phyloP scores from a whole-genome alignment of 805 yeast species.

The Torulaspora maleeae region DNA sequence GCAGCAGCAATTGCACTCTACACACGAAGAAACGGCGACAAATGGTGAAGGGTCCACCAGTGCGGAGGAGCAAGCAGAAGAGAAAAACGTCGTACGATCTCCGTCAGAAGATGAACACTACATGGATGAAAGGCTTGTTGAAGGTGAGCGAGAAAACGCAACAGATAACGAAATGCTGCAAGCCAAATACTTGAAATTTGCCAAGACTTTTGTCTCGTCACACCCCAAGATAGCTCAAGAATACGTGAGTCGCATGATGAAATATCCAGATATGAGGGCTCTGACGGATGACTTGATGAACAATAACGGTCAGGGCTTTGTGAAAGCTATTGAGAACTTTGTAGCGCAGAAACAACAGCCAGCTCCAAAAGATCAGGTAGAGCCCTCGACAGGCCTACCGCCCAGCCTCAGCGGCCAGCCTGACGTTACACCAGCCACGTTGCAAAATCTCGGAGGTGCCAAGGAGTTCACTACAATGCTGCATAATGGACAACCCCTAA shows the following conservation, averaged over 20 bases:
- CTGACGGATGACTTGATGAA: conserved; percentile 77
- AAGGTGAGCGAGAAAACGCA: not conserved
- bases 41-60: not conserved
- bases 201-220: conserved; percentile 32
- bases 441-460: conserved; percentile 21
- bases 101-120: not conserved
- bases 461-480: conserved; percentile 29
- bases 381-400: not conserved
- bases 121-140: not conserved
- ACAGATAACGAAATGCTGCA: conserved; percentile 19
- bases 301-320: conserved; percentile 65
- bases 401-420: conserved; percentile 1
- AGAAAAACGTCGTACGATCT: conserved; percentile 6
- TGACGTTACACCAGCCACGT: conserved; percentile 8
- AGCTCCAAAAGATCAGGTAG: not conserved
- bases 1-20: conserved; percentile 16
- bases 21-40: conserved; percentile 3
- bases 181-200: conserved; percentile 27
- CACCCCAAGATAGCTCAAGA: conserved; percentile 35
- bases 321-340: conserved; percentile 73
- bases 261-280: conserved; percentile 45
- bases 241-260: conserved; percentile 31
- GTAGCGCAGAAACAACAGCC: conserved; percentile 43
- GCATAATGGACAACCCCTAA: conserved; percentile 31
- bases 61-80: conserved; percentile 3